Percentiles rank a stretch among this genome's conserved stretches.
These are phyloP conservation scores for Immersiporthe knoxdaviesiana DNA, from an alignment of 2,329 filamentous ascomycete genomes.

Conservation along the genomic window DNA sequence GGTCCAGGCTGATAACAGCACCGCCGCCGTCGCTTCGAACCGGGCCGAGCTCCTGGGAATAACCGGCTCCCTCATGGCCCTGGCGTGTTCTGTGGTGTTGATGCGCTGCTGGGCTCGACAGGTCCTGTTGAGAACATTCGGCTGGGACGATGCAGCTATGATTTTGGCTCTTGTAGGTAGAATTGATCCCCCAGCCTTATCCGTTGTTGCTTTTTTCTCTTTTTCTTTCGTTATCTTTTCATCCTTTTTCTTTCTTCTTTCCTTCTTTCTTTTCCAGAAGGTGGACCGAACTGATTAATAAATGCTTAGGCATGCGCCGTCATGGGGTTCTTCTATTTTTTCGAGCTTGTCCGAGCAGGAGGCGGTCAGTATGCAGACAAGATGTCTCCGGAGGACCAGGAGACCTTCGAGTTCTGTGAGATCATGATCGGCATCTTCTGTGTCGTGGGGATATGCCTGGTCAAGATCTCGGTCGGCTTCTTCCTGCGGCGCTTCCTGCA, in stretches of 20 bases:
- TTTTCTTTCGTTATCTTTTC: too few relatives aligned
- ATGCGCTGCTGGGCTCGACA: slow-evolving; percentile 13
- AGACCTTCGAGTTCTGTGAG: background rate
- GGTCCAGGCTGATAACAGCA: slow-evolving; percentile 7
- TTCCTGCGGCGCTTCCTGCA: slow-evolving; percentile 10
- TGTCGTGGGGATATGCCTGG: slow-evolving; percentile 8
- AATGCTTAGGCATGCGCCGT: background rate
- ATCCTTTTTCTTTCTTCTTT: too few relatives aligned
- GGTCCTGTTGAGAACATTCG: slow-evolving; percentile 12
- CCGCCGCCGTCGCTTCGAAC: background rate
- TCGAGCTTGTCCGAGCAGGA: slow-evolving; percentile 6
- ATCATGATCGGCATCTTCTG: slow-evolving; percentile 11
- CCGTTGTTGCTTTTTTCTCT: background rate
- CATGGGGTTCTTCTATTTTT: background rate
- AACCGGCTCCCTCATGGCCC: background rate
- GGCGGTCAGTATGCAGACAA: slow-evolving; percentile 1
- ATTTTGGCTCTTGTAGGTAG: slow-evolving; percentile 8
- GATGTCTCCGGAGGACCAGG: background rate
- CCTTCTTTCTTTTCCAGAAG: background rate
- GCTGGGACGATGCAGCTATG: slow-evolving; percentile 9
- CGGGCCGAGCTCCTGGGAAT: slow-evolving; percentile 6
- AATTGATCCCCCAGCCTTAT: background rate
- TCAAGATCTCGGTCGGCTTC: slow-evolving; percentile 16
- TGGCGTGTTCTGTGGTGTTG: slow-evolving; percentile 5
- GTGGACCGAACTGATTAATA: background rate